Evolutionary conservation across 2,329 filamentous ascomycete genomes (phyloP).

Genomic region (Alternaria infectoria): DNA sequence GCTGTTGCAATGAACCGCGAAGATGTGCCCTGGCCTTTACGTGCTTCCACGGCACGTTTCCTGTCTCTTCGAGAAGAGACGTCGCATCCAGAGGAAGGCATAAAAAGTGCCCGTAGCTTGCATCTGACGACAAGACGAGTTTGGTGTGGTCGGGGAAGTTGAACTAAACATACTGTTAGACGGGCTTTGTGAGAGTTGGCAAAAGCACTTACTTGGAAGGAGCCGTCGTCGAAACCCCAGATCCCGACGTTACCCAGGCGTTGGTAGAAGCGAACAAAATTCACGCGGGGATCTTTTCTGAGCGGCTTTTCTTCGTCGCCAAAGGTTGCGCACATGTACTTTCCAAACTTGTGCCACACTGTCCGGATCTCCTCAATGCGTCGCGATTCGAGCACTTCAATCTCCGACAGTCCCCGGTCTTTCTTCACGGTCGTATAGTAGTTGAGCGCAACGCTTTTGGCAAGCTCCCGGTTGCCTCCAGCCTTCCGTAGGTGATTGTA

Average conservation of each 20-base stretch:
- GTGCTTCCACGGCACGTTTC: constrained; percentile 68
- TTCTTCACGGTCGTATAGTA: constrained; percentile 74
- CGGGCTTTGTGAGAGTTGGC: not conserved
- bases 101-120: constrained; percentile 79
- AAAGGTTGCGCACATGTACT: constrained; percentile 66
- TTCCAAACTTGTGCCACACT: constrained; percentile 72
- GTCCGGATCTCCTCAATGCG: constrained; percentile 62
- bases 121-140: constrained; percentile 75
- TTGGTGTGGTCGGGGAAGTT: constrained; percentile 92
- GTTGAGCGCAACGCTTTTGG: constrained; percentile 60
- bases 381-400: constrained; percentile 67
- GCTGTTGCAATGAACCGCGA: constrained; percentile 73
- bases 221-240: constrained; percentile 81
- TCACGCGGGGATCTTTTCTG: constrained; percentile 52
- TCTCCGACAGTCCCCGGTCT: constrained; percentile 66
- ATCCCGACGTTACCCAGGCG: constrained; percentile 80
- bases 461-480: constrained; percentile 61
- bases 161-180: constrained; percentile 60
- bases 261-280: constrained; percentile 80
- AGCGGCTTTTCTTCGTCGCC: constrained; percentile 56
- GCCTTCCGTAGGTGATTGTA: constrained; percentile 74
- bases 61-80: constrained; percentile 66
- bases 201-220: constrained; percentile 68
- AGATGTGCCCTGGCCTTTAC: constrained; percentile 74
- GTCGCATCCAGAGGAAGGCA: constrained; percentile 76